phyloP scores from a whole-genome alignment of 805 yeast species.

The Kodamaea kaohsiungensis region DNA sequence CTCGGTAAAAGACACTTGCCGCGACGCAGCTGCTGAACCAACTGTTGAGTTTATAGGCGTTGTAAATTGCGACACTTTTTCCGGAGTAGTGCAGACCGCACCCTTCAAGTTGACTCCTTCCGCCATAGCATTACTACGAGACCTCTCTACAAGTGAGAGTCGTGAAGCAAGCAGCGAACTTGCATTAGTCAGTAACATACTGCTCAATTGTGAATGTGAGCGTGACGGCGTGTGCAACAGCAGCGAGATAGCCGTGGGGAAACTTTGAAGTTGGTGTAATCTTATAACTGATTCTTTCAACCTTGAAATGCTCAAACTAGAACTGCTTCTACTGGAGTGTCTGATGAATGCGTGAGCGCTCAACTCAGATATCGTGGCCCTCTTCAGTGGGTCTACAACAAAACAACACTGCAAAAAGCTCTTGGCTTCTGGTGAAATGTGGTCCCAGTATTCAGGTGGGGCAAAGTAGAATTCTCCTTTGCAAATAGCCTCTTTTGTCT shows the following conservation, averaged over 20 bases:
- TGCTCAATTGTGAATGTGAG: neutral
- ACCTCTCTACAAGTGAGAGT: constrained; percentile 15
- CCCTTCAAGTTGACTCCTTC: constrained; percentile 23
- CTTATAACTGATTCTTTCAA: constrained; percentile 7
- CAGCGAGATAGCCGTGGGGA: neutral
- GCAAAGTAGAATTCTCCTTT: constrained; percentile 60
- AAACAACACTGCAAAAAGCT: constrained; percentile 61
- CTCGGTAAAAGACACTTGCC: constrained; percentile 11
- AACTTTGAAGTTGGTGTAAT: neutral
- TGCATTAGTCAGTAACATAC: constrained; percentile 8
- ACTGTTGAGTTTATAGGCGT: constrained; percentile 20
- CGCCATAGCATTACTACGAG: constrained; percentile 12
- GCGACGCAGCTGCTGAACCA: constrained; percentile 14
- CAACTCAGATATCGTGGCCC: constrained; percentile 49
- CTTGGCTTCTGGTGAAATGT: constrained; percentile 53
- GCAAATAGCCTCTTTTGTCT: constrained; percentile 64
- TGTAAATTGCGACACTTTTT: constrained; percentile 25
- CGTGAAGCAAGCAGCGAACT: constrained; percentile 14
- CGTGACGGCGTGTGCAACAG: neutral
- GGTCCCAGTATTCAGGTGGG: constrained; percentile 59
- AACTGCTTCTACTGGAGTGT: neutral
- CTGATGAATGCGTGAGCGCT: constrained; percentile 43
- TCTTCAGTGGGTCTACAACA: constrained; percentile 39
- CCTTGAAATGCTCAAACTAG: constrained; percentile 4
- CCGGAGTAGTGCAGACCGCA: constrained; percentile 29